Conservation (phyloP, 805 yeast species). For the Yarrowia sp. region DNA sequence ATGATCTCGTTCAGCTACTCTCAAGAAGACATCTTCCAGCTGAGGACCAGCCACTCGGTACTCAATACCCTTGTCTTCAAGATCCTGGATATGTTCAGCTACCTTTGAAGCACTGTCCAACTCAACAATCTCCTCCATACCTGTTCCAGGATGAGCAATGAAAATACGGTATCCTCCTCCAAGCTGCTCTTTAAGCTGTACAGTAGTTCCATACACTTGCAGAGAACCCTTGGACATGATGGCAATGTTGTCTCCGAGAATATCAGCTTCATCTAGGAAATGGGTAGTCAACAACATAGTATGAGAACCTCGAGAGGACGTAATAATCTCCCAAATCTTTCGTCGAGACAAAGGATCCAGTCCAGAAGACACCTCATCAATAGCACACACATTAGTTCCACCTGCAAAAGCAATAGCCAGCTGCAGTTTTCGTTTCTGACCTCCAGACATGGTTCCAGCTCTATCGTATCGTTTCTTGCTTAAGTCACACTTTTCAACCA, state of each 20-base stretch:
- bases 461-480: slow-evolving; percentile 32
- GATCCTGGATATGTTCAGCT: slow-evolving; percentile 31
- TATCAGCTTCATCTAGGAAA: slow-evolving; percentile 42
- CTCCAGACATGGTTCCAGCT: slow-evolving; percentile 38
- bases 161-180: slow-evolving; percentile 40
- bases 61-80: slow-evolving; percentile 33
- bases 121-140: slow-evolving; percentile 34
- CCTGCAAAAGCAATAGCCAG: slow-evolving; percentile 42
- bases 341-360: slow-evolving; percentile 41
- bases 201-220: slow-evolving; percentile 39
- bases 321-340: slow-evolving; percentile 41
- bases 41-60: slow-evolving; percentile 40
- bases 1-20: slow-evolving; percentile 37
- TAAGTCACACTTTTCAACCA: slow-evolving; percentile 38
- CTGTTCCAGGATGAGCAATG: slow-evolving; percentile 35
- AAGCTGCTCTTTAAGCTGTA: slow-evolving; percentile 38
- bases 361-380: slow-evolving; percentile 43
- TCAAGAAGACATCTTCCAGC: slow-evolving; percentile 40
- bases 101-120: slow-evolving; percentile 34
- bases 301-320: slow-evolving; percentile 36
- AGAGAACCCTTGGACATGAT: slow-evolving; percentile 39
- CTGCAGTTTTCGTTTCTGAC: slow-evolving; percentile 41
- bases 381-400: slow-evolving; percentile 40
- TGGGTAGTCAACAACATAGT: slow-evolving; percentile 40
- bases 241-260: slow-evolving; percentile 40